A percentile compares a stretch with the other conserved stretches of the same genome.
These are phyloP conservation scores for Ceratobasidium sp. DNA, from an alignment of 1,284 basidiomycete species.

Conservation along the genomic window DNA sequence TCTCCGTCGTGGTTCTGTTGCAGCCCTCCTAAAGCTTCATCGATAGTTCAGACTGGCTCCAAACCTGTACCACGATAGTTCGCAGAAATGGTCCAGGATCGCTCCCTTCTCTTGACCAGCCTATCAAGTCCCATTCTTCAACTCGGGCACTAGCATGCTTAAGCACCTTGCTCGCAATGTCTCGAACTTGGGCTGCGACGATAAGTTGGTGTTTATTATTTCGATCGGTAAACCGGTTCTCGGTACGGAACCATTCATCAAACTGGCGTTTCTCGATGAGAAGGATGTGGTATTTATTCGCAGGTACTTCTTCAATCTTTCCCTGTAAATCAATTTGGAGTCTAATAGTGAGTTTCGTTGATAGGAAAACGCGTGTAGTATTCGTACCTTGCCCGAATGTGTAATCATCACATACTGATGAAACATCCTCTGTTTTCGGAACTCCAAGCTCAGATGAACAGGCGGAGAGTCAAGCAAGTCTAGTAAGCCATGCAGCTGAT, in stretches of 20 bases:
- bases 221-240: conserved; percentile 36
- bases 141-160: conserved; percentile 21
- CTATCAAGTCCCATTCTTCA: conserved; percentile 39
- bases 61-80: conserved; percentile 42
- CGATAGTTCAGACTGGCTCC: conserved; percentile 33
- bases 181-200: conserved; percentile 37
- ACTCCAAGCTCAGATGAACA: conserved; percentile 26
- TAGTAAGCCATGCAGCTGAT: conserved; percentile 33
- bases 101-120: conserved; percentile 34
- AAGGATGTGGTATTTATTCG: conserved; percentile 18
- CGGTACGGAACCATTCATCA: conserved; percentile 42
- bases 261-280: conserved; percentile 41
- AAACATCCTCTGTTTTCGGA: conserved; percentile 40
- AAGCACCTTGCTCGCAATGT: conserved; percentile 27
- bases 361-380: not conserved
- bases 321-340: too few relatives aligned
- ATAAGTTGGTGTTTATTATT: conserved; percentile 31
- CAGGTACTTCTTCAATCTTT: conserved; percentile 31
- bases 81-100: conserved; percentile 28
- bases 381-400: conserved; percentile 34
- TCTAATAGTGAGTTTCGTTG: not conserved
- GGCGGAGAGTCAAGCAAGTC: conserved; percentile 42
- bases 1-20: too few relatives aligned
- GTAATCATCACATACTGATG: conserved; percentile 43
- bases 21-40: conserved; percentile 22